A percentile compares a stretch with the other conserved stretches of the same genome.
These are phyloP conservation scores for Collariella sp. DNA, from an alignment of 495 filamentous ascomycete species.

Conservation along the genomic window DNA sequence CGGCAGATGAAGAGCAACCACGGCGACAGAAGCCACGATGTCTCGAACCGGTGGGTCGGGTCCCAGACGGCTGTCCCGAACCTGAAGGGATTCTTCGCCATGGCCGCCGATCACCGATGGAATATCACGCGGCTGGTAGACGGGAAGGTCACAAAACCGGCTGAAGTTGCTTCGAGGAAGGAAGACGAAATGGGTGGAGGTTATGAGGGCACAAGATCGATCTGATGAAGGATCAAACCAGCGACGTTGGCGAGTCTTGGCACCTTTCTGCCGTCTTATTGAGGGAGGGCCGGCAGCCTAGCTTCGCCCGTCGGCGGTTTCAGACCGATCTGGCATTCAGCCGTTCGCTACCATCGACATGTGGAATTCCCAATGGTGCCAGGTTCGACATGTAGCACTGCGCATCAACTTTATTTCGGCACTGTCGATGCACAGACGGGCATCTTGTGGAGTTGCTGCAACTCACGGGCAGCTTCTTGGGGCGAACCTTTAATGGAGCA, in stretches of 20 bases:
- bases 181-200: background rate
- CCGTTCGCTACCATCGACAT: background rate
- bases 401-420: too few relatives aligned
- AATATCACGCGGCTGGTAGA: background rate
- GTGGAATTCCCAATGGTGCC: background rate
- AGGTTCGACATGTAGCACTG: too few relatives aligned
- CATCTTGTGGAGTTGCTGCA: too few relatives aligned
- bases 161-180: background rate
- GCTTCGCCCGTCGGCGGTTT: background rate
- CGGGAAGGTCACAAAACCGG: background rate
- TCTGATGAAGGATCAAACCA: background rate
- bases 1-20: slow-evolving; percentile 50
- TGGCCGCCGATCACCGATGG: slow-evolving; percentile 2
- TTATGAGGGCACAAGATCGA: background rate
- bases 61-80: slow-evolving; percentile 46
- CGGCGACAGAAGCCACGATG: slow-evolving; percentile 69
- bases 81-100: slow-evolving; percentile 23
- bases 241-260: background rate
- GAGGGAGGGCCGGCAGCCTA: background rate
- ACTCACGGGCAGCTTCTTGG: too few relatives aligned
- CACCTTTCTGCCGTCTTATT: background rate
- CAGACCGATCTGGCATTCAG: background rate
- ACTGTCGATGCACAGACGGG: too few relatives aligned
- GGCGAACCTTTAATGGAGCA: too few relatives aligned
- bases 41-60: slow-evolving; percentile 55